These are phyloP conservation scores for Macrotyloma uniflorum DNA, from an alignment of 306 rosid species.

Conservation along the genomic window DNA sequence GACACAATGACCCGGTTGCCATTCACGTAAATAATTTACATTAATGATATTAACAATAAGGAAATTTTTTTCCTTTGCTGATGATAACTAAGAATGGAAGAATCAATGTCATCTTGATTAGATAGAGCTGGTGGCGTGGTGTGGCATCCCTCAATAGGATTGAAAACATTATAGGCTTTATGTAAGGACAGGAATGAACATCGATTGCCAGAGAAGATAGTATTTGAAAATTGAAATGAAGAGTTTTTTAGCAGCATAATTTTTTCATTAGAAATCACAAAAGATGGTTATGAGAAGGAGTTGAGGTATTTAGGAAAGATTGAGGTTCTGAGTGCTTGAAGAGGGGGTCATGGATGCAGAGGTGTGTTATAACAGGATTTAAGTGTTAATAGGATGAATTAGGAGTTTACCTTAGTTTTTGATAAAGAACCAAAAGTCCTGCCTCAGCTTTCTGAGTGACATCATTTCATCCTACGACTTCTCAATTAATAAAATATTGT, in stretches of 20 bases:
- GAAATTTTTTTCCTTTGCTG: background rate
- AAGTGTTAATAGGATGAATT: too few relatives aligned
- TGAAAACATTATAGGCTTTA: background rate
- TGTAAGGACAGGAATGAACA: too few relatives aligned
- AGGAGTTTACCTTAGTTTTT: too few relatives aligned
- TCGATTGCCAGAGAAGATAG: background rate
- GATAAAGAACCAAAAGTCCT: too few relatives aligned
- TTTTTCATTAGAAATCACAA: background rate
- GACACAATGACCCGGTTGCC: background rate
- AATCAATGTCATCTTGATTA: background rate
- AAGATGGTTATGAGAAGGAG: background rate
- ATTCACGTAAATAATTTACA: background rate
- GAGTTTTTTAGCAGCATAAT: too few relatives aligned
- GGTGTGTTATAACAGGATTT: too few relatives aligned
- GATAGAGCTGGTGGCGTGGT: background rate
- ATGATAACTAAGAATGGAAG: background rate
- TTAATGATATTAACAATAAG: background rate
- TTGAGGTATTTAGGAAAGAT: background rate
- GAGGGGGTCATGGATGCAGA: background rate
- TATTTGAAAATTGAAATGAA: background rate
- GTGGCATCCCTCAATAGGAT: conserved; percentile 6
- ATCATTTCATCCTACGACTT: too few relatives aligned
- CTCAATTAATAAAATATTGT: too few relatives aligned
- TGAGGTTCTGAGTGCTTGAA: background rate
- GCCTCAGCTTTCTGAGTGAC: too few relatives aligned